Percentiles rank a stretch among this genome's conserved stretches.
Conservation (phyloP, 345 rosid genomes). For the Pistacia vera region DNA sequence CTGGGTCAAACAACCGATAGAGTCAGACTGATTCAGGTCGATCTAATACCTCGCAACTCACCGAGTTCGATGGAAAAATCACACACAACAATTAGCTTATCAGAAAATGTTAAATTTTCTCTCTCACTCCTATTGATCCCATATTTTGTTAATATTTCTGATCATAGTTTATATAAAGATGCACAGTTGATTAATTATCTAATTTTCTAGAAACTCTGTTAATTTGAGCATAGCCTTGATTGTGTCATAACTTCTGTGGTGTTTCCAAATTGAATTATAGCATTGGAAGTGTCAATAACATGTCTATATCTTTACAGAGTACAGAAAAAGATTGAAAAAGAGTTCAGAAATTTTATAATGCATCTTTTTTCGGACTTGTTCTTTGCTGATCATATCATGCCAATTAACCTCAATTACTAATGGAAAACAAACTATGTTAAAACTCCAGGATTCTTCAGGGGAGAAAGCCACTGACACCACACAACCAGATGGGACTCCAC, state of each 20-base stretch:
- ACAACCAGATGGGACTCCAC: constrained; percentile 19
- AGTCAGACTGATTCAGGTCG: too few relatives aligned
- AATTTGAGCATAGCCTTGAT: constrained; percentile 4
- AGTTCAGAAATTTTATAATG: too few relatives aligned
- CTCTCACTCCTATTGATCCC: constrained; percentile 1
- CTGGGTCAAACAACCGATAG: too few relatives aligned
- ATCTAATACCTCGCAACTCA: too few relatives aligned
- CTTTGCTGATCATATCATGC: background rate
- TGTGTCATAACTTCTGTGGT: background rate
- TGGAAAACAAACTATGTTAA: constrained; percentile 10
- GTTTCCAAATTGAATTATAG: too few relatives aligned
- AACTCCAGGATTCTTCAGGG: constrained; percentile 41
- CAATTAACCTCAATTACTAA: background rate
- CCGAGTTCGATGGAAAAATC: too few relatives aligned
- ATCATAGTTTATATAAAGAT: background rate
- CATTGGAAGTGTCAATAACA: background rate
- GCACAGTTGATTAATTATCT: too few relatives aligned
- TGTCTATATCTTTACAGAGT: background rate
- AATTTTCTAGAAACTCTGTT: constrained; percentile 8
- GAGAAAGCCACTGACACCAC: constrained; percentile 20
- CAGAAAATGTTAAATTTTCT: background rate
- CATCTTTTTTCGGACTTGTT: background rate
- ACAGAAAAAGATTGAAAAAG: background rate
- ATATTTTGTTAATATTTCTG: background rate
- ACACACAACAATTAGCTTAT: background rate